A percentile compares a stretch with the other conserved stretches of the same genome.
phyloP scores from a whole-genome alignment of 129 eudicot genomes.

The Flaveria linearis region DNA sequence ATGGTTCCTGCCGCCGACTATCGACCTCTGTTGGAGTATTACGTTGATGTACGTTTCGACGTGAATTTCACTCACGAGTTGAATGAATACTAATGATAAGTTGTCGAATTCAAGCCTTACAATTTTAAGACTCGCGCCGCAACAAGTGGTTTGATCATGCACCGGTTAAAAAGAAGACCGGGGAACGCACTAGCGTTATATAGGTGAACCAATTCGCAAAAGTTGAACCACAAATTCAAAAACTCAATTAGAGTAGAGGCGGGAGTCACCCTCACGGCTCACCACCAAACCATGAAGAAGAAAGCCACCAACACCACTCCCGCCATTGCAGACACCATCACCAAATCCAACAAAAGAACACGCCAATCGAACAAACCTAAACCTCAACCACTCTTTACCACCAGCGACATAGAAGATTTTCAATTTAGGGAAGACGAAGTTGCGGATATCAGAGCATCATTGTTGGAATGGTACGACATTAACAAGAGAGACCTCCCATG shows the following conservation, averaged over 20 bases:
- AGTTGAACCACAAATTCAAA: background rate
- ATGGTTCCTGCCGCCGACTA: no score
- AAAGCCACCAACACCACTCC: slow-evolving; percentile 18
- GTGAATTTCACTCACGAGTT: no score
- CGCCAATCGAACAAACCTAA: slow-evolving; percentile 31
- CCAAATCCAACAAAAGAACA: slow-evolving; percentile 39
- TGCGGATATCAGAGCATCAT: slow-evolving; percentile 57
- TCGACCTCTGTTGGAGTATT: no score
- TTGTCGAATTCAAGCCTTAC: no score
- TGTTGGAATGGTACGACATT: slow-evolving; percentile 77
- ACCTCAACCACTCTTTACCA: slow-evolving; percentile 13
- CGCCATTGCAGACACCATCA: slow-evolving; percentile 14
- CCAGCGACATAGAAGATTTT: slow-evolving; percentile 71
- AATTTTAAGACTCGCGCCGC: no score
- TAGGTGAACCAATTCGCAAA: background rate
- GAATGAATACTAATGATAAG: no score
- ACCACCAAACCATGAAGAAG: slow-evolving; percentile 29
- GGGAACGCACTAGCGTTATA: no score
- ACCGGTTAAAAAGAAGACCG: no score
- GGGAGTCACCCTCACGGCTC: background rate
- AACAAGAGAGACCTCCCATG: slow-evolving; percentile 94
- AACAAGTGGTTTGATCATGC: no score
- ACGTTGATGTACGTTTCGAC: no score
- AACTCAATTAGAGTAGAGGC: slow-evolving; percentile 20
- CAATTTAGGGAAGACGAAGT: slow-evolving; percentile 46